These are phyloP conservation scores for Penicillium sp. DNA, from an alignment of 2,329 filamentous ascomycete genomes.

Conservation along the genomic window DNA sequence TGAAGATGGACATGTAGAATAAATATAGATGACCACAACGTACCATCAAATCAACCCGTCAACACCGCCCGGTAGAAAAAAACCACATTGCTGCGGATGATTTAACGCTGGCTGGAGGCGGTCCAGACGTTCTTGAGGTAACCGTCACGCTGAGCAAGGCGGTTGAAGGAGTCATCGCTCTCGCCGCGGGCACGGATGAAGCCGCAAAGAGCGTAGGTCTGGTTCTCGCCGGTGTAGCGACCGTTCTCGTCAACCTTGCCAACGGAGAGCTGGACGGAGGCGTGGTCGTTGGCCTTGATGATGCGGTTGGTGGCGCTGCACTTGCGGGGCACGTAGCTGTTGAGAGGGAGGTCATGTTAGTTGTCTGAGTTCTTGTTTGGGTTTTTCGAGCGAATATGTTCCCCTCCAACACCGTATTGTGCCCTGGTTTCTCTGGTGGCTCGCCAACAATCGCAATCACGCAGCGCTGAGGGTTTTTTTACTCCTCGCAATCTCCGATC, in stretches of 20 bases:
- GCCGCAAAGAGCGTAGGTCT: conserved; percentile 94
- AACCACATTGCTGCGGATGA: conserved; percentile 18
- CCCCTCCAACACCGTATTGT: conserved; percentile 1
- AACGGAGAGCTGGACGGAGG: conserved; percentile 93
- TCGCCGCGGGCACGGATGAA: conserved; percentile 98
- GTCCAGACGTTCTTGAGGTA: conserved; percentile 97
- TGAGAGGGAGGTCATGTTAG: conserved; percentile 13
- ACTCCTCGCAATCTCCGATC: not conserved
- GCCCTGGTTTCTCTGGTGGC: conserved; percentile 8
- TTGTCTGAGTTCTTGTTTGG: conserved; percentile 4
- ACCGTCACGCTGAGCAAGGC: conserved; percentile 91
- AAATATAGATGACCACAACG: conserved; percentile 1
- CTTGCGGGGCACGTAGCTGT: conserved; percentile 96
- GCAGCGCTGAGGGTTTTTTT: not conserved
- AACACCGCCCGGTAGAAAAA: conserved; percentile 31
- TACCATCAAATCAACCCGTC: conserved; percentile 31
- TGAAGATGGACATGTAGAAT: not conserved
- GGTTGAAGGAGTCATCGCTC: conserved; percentile 94
- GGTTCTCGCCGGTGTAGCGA: conserved; percentile 93
- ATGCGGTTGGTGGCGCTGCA: conserved; percentile 99
- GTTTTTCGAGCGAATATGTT: conserved; percentile 3
- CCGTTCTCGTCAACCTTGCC: conserved; percentile 99
- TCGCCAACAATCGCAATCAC: conserved; percentile 7
- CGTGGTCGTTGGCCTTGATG: conserved; percentile 99
- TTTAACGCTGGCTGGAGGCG: conserved; percentile 59